These are phyloP conservation scores for Neonectria hederae DNA, from an alignment of 2,329 filamentous ascomycete species.

Conservation along the genomic window DNA sequence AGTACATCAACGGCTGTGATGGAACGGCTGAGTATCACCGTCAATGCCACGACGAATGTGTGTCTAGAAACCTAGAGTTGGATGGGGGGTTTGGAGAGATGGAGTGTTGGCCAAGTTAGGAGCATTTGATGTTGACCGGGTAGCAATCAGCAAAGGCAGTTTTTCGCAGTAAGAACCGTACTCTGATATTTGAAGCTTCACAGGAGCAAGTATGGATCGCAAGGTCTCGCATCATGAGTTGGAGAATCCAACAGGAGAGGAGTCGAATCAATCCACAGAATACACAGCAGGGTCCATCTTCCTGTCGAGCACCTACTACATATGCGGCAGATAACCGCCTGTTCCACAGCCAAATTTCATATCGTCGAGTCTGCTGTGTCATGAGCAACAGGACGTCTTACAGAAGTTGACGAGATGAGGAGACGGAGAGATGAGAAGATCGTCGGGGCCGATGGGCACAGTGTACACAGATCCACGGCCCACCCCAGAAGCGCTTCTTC, in stretches of 20 bases:
- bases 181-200: neutral
- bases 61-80: neutral
- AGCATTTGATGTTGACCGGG: neutral
- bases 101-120: neutral
- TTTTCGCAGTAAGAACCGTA: neutral
- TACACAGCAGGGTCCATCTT: neutral
- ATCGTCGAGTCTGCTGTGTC: slow-evolving; percentile 1
- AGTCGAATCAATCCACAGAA: neutral
- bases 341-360: neutral
- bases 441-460: neutral
- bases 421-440: neutral
- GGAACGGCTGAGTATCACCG: slow-evolving; percentile 35
- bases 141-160: neutral
- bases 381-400: neutral
- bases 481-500: neutral
- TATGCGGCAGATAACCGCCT: neutral
- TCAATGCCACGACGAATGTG: slow-evolving; percentile 24
- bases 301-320: neutral
- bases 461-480: neutral
- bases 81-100: neutral
- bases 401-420: slow-evolving; percentile 1
- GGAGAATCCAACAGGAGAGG: neutral
- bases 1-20: slow-evolving; percentile 39
- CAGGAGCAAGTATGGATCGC: neutral
- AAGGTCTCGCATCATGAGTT: neutral